Conservation (phyloP, 208 protist genomes). For the Phytomonas sp. region DNA sequence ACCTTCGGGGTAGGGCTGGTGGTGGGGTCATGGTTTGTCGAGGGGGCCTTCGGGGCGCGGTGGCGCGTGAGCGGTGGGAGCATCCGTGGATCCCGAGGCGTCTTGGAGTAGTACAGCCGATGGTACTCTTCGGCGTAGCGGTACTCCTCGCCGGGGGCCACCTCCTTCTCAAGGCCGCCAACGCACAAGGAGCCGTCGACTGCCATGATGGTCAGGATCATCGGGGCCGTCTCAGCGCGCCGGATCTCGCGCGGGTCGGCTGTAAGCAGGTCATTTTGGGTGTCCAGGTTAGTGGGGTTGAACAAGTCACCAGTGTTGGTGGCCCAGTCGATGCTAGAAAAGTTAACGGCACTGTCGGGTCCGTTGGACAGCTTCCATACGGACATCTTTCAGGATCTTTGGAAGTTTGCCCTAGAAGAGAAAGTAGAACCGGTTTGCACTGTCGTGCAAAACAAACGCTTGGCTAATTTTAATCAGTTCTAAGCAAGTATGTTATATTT, state of each 20-base stretch:
- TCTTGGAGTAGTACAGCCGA: constrained; percentile 66
- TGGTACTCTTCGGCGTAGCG: constrained; percentile 79
- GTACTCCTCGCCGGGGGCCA: constrained; percentile 65
- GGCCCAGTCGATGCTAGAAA: constrained; percentile 13
- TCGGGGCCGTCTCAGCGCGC: constrained; percentile 69
- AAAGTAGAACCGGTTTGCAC: not conserved
- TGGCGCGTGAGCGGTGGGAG: constrained; percentile 49
- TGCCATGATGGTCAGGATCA: constrained; percentile 58
- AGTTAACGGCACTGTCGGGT: not conserved
- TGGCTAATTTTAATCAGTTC: not conserved
- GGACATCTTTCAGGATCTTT: not conserved
- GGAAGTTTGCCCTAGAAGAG: not conserved
- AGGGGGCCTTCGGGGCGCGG: constrained; percentile 17
- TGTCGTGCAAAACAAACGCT: not conserved
- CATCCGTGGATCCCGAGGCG: constrained; percentile 75
- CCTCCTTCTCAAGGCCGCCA: constrained; percentile 29
- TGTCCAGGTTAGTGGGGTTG: constrained; percentile 11
- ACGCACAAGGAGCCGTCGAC: constrained; percentile 41
- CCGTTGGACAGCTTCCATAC: not conserved
- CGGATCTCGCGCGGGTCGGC: constrained; percentile 55
- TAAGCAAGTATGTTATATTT: not conserved
- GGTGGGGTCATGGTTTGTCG: constrained; percentile 10
- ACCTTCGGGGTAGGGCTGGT: not conserved
- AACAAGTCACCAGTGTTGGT: constrained; percentile 28
- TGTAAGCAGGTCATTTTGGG: constrained; percentile 18